A percentile compares a stretch with the other conserved stretches of the same genome.
phyloP scores from a whole-genome alignment of 2,329 filamentous ascomycete species.

The Coniochaeta prunicola region DNA sequence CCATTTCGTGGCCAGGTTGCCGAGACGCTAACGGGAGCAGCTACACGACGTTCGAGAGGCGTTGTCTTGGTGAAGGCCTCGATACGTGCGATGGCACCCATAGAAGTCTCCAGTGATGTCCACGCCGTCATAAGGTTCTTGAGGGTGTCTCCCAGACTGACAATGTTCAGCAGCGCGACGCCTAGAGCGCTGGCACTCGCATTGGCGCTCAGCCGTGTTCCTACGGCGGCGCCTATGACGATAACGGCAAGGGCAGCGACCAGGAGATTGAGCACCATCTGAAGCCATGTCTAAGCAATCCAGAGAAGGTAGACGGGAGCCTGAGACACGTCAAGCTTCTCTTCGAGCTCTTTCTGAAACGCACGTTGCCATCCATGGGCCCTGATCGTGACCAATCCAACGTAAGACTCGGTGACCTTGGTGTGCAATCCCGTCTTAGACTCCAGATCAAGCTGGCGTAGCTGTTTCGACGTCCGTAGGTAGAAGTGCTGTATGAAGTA shows the following conservation, averaged over 20 bases:
- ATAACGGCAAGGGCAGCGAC: conserved; percentile 39
- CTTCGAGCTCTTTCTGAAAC: conserved; percentile 22
- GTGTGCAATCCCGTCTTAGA: conserved; percentile 38
- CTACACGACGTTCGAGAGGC: conserved; percentile 14
- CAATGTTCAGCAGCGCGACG: conserved; percentile 27
- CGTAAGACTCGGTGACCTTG: conserved; percentile 33
- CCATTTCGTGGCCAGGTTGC: neutral
- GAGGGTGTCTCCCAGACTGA: conserved; percentile 18
- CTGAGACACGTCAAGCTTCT: conserved; percentile 38
- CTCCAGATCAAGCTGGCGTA: conserved; percentile 39
- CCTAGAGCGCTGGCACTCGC: conserved; percentile 24
- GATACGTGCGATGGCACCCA: conserved; percentile 18
- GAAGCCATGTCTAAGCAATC: conserved; percentile 46
- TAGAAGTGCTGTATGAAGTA: conserved; percentile 35
- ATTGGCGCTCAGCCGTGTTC: conserved; percentile 19
- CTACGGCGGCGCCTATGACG: conserved; percentile 35
- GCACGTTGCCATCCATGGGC: conserved; percentile 35
- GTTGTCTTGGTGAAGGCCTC: conserved; percentile 11
- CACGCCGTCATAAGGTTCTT: conserved; percentile 15
- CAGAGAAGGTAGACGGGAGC: conserved; percentile 45
- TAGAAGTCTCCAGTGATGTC: conserved; percentile 18
- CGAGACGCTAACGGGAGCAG: neutral
- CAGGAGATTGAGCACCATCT: conserved; percentile 41
- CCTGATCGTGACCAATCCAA: conserved; percentile 33
- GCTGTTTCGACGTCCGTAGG: conserved; percentile 37